Conservation (phyloP, 306 rosid genomes). For the Gleditsia sinensis region DNA sequence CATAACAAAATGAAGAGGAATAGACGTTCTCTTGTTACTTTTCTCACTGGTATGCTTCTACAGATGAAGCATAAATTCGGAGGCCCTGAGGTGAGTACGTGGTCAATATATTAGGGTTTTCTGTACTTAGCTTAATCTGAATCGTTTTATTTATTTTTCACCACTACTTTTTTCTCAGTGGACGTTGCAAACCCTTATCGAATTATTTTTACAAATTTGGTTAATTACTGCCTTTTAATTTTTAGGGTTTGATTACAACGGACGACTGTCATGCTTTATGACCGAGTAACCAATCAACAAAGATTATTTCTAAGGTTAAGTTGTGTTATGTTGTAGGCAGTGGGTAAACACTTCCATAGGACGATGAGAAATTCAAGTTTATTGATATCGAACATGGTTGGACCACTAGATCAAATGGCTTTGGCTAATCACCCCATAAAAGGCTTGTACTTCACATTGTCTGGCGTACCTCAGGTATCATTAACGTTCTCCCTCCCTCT, state of each 20-base stretch:
- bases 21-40: neutral
- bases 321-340: constrained; percentile 33
- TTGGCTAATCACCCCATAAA: constrained; percentile 38
- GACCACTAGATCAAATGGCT: constrained; percentile 52
- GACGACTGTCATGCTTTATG: too few species aligned
- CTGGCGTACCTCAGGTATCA: constrained; percentile 45
- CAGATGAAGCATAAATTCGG: neutral
- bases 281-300: too few species aligned
- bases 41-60: neutral
- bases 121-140: too few species aligned
- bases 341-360: constrained; percentile 25
- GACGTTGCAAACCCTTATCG: too few species aligned
- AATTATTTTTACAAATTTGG: too few species aligned
- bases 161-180: too few species aligned
- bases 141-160: too few species aligned
- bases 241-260: too few species aligned
- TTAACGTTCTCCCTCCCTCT: too few species aligned
- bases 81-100: neutral
- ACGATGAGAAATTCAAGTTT: constrained; percentile 42
- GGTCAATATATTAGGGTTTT: too few species aligned
- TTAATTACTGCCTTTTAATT: too few species aligned
- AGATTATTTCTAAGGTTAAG: neutral
- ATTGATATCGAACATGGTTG: constrained; percentile 46
- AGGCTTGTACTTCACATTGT: constrained; percentile 34
- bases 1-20: neutral